A percentile compares a stretch with the other conserved stretches of the same genome.
phyloP scores from a whole-genome alignment of 1,284 basidiomycete genomes.

The Puccinia triticina region DNA sequence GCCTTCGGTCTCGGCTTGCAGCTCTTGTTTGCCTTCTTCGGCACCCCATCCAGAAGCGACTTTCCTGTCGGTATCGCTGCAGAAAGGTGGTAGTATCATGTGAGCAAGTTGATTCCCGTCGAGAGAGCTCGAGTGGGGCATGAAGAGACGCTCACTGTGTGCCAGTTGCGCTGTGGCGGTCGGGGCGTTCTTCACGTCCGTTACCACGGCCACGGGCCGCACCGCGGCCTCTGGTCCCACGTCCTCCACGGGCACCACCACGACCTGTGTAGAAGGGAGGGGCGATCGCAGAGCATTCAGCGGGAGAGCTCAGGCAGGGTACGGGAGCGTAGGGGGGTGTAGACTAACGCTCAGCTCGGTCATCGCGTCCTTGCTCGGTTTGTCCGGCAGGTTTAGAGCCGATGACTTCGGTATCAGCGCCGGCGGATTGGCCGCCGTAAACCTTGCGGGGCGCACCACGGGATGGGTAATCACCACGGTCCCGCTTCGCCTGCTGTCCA shows the following conservation, averaged over 20 bases:
- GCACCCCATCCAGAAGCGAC: constrained; percentile 51
- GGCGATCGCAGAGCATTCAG: not conserved
- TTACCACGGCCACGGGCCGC: constrained; percentile 41
- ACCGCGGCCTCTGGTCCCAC: constrained; percentile 41
- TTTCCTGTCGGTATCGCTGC: constrained; percentile 49
- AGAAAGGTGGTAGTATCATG: not conserved
- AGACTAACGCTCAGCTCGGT: constrained; percentile 38
- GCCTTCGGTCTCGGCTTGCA: constrained; percentile 50
- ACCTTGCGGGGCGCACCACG: constrained; percentile 49
- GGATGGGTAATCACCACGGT: constrained; percentile 49
- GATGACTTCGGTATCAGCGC: constrained; percentile 43
- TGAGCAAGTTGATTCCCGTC: not conserved
- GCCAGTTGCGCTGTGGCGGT: constrained; percentile 48
- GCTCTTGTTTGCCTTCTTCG: constrained; percentile 51
- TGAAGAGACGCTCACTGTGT: constrained; percentile 27
- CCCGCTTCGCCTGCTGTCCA: constrained; percentile 33
- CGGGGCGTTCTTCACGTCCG: constrained; percentile 44
- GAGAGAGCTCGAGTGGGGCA: not conserved
- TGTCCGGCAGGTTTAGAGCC: constrained; percentile 43
- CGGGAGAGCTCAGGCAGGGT: not conserved
- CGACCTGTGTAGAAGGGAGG: constrained; percentile 6
- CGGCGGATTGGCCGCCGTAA: constrained; percentile 26
- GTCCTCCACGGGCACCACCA: constrained; percentile 32
- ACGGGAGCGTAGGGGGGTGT: not conserved
- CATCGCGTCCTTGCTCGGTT: constrained; percentile 47